A percentile compares a stretch with the other conserved stretches of the same genome.
These are phyloP conservation scores for Suillus subalutaceus DNA, from an alignment of 768 basidiomycete genomes.

Conservation along the genomic window DNA sequence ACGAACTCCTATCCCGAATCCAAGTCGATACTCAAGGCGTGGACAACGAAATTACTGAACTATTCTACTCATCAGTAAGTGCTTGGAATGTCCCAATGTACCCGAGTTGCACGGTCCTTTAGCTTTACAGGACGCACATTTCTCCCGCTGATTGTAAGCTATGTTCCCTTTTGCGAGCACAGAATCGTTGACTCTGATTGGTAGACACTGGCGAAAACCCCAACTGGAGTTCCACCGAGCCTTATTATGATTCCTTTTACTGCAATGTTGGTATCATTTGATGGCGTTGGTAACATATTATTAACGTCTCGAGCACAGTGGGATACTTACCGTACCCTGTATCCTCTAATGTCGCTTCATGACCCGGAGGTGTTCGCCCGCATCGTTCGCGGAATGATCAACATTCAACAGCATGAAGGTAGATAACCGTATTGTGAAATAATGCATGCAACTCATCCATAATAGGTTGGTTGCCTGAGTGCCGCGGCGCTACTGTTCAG, in stretches of 20 bases:
- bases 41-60: slow-evolving; percentile 47
- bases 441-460: neutral
- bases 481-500: slow-evolving; percentile 55
- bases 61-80: slow-evolving; percentile 61
- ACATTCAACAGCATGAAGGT: slow-evolving; percentile 71
- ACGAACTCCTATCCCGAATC: slow-evolving; percentile 56
- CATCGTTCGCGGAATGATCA: slow-evolving; percentile 66
- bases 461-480: slow-evolving; percentile 68
- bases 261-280: slow-evolving; percentile 53
- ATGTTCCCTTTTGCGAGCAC: neutral
- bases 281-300: neutral
- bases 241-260: slow-evolving; percentile 69
- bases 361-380: slow-evolving; percentile 60
- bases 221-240: slow-evolving; percentile 63
- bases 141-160: slow-evolving; percentile 64
- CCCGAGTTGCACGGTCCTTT: neutral
- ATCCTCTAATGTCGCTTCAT: slow-evolving; percentile 64
- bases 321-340: slow-evolving; percentile 68
- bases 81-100: neutral
- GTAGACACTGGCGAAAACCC: slow-evolving; percentile 68
- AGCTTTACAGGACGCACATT: slow-evolving; percentile 65
- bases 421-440: neutral
- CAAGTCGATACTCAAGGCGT: slow-evolving; percentile 54
- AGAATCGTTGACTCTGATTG: neutral
- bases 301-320: slow-evolving; percentile 39